These are phyloP conservation scores for Claviceps pazoutovae DNA, from an alignment of 2,329 filamentous ascomycete species.

Conservation along the genomic window DNA sequence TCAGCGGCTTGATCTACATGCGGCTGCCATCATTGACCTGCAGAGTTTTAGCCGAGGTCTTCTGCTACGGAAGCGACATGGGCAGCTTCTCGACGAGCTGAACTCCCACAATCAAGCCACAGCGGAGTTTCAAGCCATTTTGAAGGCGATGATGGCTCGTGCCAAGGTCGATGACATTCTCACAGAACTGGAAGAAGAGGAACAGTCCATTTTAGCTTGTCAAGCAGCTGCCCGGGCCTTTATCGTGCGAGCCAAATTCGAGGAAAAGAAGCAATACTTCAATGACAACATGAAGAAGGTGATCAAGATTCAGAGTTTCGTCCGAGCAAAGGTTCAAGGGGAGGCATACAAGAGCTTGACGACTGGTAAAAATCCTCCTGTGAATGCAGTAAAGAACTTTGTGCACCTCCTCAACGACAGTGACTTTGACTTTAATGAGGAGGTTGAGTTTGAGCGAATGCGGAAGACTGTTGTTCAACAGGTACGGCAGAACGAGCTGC, in stretches of 20 bases:
- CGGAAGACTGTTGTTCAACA: conserved; percentile 95
- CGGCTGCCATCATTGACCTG: conserved; percentile 41
- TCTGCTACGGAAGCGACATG: conserved; percentile 45
- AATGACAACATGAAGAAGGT: conserved; percentile 98
- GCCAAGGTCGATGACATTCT: conserved; percentile 60
- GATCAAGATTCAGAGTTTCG: conserved; percentile 95
- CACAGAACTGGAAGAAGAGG: conserved; percentile 66
- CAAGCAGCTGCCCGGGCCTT: conserved; percentile 63
- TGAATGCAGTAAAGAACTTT: conserved; percentile 95
- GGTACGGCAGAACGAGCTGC: conserved; percentile 90
- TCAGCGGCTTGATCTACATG: conserved; percentile 43
- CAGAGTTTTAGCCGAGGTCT: conserved; percentile 57
- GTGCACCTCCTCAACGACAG: conserved; percentile 96
- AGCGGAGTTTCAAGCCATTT: conserved; percentile 57
- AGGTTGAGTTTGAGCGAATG: conserved; percentile 89
- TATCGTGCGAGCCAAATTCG: conserved; percentile 60
- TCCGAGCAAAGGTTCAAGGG: conserved; percentile 86
- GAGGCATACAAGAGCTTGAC: conserved; percentile 97
- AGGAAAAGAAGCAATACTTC: conserved; percentile 78
- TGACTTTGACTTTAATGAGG: conserved; percentile 97
- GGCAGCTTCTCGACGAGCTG: conserved; percentile 54
- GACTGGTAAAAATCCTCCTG: conserved; percentile 88
- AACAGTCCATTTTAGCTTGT: conserved; percentile 59
- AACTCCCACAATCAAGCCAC: conserved; percentile 54
- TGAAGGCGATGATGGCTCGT: conserved; percentile 67